Percentiles rank a stretch among this genome's conserved stretches.
phyloP scores from a whole-genome alignment of 2,329 filamentous ascomycete genomes.

The Gnomoniopsis sp. region DNA sequence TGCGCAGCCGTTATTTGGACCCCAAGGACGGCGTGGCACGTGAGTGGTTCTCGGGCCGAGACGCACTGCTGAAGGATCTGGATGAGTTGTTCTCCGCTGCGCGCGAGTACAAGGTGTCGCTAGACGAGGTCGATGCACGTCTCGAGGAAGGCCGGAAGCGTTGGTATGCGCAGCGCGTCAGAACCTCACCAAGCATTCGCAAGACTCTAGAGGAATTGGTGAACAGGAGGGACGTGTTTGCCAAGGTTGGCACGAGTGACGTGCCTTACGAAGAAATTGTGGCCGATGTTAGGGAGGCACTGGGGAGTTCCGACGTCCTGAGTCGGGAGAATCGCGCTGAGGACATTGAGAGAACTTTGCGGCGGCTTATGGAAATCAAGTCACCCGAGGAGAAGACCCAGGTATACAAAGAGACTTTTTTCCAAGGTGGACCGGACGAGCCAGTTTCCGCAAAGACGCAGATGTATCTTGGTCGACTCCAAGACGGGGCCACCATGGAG shows the following conservation, averaged over 20 bases:
- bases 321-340: constrained; percentile 2
- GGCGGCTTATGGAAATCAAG: constrained; percentile 18
- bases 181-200: constrained; percentile 20
- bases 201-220: constrained; percentile 21
- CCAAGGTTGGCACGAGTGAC: constrained; percentile 14
- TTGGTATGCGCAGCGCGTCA: constrained; percentile 44
- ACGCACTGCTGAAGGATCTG: constrained; percentile 47
- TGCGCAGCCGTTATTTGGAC: constrained; percentile 38
- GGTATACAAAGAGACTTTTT: constrained; percentile 23
- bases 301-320: background rate
- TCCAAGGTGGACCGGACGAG: constrained; percentile 17
- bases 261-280: constrained; percentile 19
- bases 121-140: constrained; percentile 45
- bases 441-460: constrained; percentile 21
- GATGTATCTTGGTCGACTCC: constrained; percentile 24
- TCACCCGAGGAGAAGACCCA: constrained; percentile 16
- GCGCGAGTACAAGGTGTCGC: constrained; percentile 37
- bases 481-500: constrained; percentile 23
- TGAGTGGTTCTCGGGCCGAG: constrained; percentile 52
- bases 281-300: constrained; percentile 18
- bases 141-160: constrained; percentile 49
- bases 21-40: constrained; percentile 21
- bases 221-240: constrained; percentile 12
- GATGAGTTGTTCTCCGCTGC: constrained; percentile 47
- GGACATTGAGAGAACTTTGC: constrained; percentile 9